Base-by-base conservation (phyloP, 768 basidiomycete genomes). In the Pleurotus giganteus region DNA sequence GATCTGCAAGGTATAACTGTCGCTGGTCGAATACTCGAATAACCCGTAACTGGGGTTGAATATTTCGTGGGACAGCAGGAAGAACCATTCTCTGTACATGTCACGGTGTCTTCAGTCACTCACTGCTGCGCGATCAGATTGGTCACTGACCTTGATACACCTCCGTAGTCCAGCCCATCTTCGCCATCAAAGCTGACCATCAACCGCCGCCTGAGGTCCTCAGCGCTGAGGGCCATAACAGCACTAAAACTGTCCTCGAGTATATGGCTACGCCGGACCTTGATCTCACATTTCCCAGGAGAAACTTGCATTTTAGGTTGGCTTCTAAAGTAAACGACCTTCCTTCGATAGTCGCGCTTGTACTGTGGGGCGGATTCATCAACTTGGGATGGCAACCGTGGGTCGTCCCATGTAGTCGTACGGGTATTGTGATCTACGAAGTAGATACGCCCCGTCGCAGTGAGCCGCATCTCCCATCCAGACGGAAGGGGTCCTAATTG, bases 401-500 rank as follows among this genome's bases (percentile, higher is more conserved):
- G 94, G 67, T 96, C 94, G 65, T 95, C 94, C 94, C 93, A 95
- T 4, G 90, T 84, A 13, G 94, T 95, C 15, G 92, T 92, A 51
- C 88, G 80, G 34, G 87, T 89, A 59, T 88, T 94, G 71, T 96
- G 94, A 66, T 95, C 94, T 12, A 95, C 93, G 61, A 94, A 96
- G 71, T 96, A 96, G 15, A 95, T 87, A 29, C 92, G 80, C 6
- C 81, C 81, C 0, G 89, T 92, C 1, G 87, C 86, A 1, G 94
- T 94, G 50, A 95, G 70, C 17, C 94, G 81, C 94, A 95, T 95
- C 72, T 96, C 94, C 93, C 93, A 96, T 57, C 93, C 94, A 42
- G 86, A 89, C 4, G 94, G 94, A 32, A 96, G 76, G 5, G 89
- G 84, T 0, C 94, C 93, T 15, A 93, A 81, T 59, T 87, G 76